Percentiles rank a stretch among this genome's conserved stretches.
phyloP scores from a whole-genome alignment of 2,329 filamentous ascomycete genomes.

The Fusarium nelsonii region DNA sequence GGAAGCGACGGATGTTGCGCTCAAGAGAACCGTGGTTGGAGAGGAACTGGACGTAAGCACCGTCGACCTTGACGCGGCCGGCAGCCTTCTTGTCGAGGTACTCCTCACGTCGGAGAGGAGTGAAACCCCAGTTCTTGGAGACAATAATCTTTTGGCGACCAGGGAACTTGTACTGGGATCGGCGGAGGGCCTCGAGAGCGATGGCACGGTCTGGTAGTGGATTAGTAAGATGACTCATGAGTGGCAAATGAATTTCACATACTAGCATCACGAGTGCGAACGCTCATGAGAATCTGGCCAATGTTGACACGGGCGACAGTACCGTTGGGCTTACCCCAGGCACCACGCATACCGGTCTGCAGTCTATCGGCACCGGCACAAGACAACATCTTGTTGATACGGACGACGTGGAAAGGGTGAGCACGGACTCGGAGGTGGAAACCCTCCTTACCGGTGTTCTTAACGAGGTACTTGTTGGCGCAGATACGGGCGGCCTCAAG shows the following conservation, averaged over 20 bases:
- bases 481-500: conserved; percentile 99
- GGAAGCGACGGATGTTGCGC: conserved; percentile 94
- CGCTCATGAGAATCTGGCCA: conserved; percentile 97
- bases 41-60: conserved; percentile 99
- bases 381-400: conserved; percentile 99
- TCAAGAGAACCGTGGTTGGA: conserved; percentile 89
- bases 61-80: conserved; percentile 94
- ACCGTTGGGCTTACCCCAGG: conserved; percentile 99
- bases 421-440: conserved; percentile 85
- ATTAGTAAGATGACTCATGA: conserved; percentile 47
- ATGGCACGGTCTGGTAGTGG: conserved; percentile 77
- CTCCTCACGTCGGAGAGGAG: conserved; percentile 95
- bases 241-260: conserved; percentile 56
- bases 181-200: conserved; percentile 98
- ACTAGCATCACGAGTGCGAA: conserved; percentile 96
- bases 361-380: conserved; percentile 99
- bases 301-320: conserved; percentile 99
- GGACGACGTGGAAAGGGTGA: conserved; percentile 99
- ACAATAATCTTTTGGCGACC: conserved; percentile 99
- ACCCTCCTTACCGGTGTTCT: conserved; percentile 77
- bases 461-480: conserved; percentile 97
- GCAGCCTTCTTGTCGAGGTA: conserved; percentile 95
- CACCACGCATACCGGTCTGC: conserved; percentile 99
- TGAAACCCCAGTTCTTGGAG: conserved; percentile 99
- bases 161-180: conserved; percentile 99